phyloP scores from a whole-genome alignment of 345 rosid genomes.

The Clausena lansium region DNA sequence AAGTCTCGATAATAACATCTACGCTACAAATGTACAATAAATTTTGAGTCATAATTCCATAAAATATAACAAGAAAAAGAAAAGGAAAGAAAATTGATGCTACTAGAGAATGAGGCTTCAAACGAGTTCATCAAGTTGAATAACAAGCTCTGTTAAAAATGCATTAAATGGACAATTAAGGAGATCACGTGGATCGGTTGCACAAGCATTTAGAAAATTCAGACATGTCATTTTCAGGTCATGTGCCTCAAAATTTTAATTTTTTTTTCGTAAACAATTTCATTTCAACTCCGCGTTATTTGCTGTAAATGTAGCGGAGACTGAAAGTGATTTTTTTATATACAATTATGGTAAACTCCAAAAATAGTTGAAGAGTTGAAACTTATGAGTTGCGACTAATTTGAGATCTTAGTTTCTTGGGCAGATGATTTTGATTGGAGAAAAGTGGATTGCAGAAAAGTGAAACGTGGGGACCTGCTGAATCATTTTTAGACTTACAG shows the following conservation, averaged over 20 bases:
- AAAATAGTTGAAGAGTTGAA: background rate
- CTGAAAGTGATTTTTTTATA: background rate
- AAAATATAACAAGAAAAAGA: background rate
- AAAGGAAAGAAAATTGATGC: background rate
- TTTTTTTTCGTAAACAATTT: background rate
- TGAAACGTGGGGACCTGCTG: background rate
- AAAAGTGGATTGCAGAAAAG: background rate
- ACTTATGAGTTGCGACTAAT: background rate
- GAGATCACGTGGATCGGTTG: slow-evolving; percentile 1
- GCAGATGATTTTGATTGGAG: background rate
- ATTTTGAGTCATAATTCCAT: background rate
- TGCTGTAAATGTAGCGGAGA: background rate
- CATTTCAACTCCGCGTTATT: slow-evolving; percentile 15
- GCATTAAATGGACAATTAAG: background rate
- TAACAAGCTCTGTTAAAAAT: background rate
- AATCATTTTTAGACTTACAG: background rate
- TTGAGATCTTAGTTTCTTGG: background rate
- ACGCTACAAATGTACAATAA: too few species aligned
- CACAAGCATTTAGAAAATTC: background rate
- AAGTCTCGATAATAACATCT: too few species aligned
- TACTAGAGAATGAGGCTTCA: background rate
- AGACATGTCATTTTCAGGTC: slow-evolving; percentile 10
- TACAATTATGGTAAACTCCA: background rate
- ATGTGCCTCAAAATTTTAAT: background rate
- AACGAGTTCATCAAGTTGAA: slow-evolving; percentile 2